Conservation (phyloP, 2,329 filamentous ascomycete genomes). For the Ilyonectria mors-panacis region DNA sequence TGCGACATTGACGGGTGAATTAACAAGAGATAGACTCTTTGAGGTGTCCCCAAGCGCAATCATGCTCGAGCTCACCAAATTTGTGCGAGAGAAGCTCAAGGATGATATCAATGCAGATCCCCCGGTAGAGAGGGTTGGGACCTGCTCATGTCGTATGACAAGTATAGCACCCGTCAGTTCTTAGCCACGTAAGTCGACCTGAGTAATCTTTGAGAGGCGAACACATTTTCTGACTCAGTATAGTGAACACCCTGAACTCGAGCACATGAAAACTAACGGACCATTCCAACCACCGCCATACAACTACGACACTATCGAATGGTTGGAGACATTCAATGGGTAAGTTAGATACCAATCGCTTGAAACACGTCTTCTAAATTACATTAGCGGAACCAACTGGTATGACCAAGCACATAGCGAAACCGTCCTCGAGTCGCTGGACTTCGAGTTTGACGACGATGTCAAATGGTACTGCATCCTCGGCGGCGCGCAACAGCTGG, state of each 20-base stretch:
- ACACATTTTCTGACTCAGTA: neutral
- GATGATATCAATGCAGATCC: no score
- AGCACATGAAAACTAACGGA: neutral
- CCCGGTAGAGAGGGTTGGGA: no score
- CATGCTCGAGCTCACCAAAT: neutral
- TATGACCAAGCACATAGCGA: slow-evolving; percentile 16
- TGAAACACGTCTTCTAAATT: neutral
- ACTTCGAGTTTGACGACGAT: neutral
- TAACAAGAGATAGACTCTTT: neutral
- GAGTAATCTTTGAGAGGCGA: no score
- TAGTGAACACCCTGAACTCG: neutral
- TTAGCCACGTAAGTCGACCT: slow-evolving; percentile 8
- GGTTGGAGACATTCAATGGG: slow-evolving; percentile 14
- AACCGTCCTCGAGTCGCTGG: slow-evolving; percentile 9
- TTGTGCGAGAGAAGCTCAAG: neutral
- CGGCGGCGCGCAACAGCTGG: slow-evolving; percentile 4
- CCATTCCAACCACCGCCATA: neutral
- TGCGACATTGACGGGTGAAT: neutral
- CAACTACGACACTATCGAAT: slow-evolving; percentile 13
- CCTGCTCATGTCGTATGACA: slow-evolving; percentile 21
- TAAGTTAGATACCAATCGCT: neutral
- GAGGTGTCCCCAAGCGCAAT: no score
- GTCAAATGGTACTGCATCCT: slow-evolving; percentile 14
- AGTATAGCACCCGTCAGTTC: slow-evolving; percentile 26
- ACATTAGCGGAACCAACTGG: slow-evolving; percentile 1